These are phyloP conservation scores for Prunus mume DNA, from an alignment of 306 rosid genomes.

Conservation along the genomic window DNA sequence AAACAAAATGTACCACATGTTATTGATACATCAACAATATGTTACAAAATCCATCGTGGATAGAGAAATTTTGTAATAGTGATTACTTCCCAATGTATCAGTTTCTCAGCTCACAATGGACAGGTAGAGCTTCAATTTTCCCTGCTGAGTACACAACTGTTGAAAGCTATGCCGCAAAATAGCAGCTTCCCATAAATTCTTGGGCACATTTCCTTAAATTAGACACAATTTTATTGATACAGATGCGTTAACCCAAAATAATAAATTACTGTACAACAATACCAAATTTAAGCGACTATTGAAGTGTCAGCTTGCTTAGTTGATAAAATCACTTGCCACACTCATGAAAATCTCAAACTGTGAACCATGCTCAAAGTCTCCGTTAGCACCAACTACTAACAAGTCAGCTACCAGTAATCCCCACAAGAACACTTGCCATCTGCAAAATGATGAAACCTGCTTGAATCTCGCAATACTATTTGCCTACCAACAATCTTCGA, in stretches of 20 bases:
- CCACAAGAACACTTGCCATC: slow-evolving; percentile 81
- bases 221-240: neutral
- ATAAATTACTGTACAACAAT: neutral
- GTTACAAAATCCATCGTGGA: no score
- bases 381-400: neutral
- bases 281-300: neutral
- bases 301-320: neutral
- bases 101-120: neutral
- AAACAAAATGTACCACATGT: no score
- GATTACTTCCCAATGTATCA: neutral
- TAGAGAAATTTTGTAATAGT: no score
- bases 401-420: slow-evolving; percentile 66
- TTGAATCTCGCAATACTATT: slow-evolving; percentile 74
- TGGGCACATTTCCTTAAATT: neutral
- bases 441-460: slow-evolving; percentile 81
- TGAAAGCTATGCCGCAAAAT: neutral
- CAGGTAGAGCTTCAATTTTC: neutral
- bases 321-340: neutral
- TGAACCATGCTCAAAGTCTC: slow-evolving; percentile 4
- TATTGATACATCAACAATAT: no score
- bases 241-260: neutral
- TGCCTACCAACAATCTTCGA: slow-evolving; percentile 68
- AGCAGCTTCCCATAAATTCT: neutral
- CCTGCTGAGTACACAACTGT: neutral
- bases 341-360: neutral